Conservation (phyloP, 23 red algal species). For the Gracilaria caudata region DNA sequence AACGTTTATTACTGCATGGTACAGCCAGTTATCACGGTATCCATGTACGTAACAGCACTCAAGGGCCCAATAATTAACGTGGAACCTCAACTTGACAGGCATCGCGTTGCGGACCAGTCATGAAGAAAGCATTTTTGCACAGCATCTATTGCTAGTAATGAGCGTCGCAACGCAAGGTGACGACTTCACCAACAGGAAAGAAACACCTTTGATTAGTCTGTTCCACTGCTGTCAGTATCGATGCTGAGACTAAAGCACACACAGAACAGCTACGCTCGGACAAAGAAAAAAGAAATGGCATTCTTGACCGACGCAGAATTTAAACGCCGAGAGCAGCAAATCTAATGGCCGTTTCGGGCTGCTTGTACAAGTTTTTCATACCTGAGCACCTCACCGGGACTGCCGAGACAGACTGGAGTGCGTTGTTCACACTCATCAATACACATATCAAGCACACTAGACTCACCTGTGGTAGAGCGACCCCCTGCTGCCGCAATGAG, state of each 20-base stretch:
- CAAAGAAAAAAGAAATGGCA: not conserved
- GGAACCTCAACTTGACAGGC: not conserved
- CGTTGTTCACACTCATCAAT: slow-evolving; percentile 71
- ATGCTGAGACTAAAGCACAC: not conserved
- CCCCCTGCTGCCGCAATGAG: slow-evolving; percentile 82
- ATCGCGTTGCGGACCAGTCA: not conserved
- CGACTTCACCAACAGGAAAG: not conserved
- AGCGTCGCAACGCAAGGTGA: not conserved
- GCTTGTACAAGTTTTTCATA: slow-evolving; percentile 61
- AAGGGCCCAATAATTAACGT: not conserved
- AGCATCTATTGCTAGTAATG: not conserved
- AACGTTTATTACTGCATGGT: not conserved
- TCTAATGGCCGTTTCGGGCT: not conserved
- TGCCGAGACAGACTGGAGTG: slow-evolving; percentile 75
- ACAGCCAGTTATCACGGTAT: not conserved
- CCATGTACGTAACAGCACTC: not conserved
- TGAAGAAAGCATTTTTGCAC: not conserved
- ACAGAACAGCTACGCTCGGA: not conserved
- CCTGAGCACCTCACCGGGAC: slow-evolving; percentile 69
- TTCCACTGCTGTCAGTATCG: not conserved
- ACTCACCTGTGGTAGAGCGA: slow-evolving; percentile 47
- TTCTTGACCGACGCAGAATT: not conserved
- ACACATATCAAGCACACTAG: slow-evolving; percentile 61
- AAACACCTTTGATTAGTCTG: not conserved
- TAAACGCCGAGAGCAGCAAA: not conserved